Evolutionary conservation across 805 yeast species (phyloP).

Genomic region (Hanseniaspora meyeri): DNA sequence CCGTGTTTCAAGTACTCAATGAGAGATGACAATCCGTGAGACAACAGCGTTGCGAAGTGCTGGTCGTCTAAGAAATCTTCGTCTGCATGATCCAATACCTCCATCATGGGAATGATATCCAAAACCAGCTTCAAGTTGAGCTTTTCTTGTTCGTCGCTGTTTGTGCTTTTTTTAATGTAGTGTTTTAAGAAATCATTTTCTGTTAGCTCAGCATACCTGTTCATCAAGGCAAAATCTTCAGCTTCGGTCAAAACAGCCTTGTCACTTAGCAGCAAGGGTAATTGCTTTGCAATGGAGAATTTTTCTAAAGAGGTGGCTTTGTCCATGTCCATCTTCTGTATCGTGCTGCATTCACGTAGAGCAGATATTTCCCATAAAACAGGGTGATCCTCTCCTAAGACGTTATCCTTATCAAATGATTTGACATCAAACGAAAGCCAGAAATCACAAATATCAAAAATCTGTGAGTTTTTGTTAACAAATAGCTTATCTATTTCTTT

Average conservation of each 20-base stretch:
- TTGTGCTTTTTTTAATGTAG: background rate
- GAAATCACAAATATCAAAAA: conserved; percentile 9
- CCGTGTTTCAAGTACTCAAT: background rate
- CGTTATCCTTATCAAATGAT: background rate
- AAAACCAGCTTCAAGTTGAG: background rate
- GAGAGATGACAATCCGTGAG: conserved; percentile 1
- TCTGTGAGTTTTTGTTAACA: background rate
- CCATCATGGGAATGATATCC: conserved; percentile 21
- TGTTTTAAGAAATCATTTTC: conserved; percentile 6
- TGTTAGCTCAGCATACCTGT: background rate
- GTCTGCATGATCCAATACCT: conserved; percentile 27
- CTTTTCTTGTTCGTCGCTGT: background rate
- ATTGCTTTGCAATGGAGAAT: background rate
- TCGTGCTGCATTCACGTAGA: background rate
- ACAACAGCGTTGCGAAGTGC: conserved; percentile 14
- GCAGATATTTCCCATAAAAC: conserved; percentile 6
- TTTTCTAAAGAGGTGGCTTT: background rate
- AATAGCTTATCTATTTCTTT: background rate
- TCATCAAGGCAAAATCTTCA: background rate
- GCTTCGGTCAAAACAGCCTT: background rate
- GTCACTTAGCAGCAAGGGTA: background rate
- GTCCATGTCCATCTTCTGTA: background rate
- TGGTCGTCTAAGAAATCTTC: conserved; percentile 20
- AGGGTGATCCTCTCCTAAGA: background rate
- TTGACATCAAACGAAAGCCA: conserved; percentile 9